A percentile compares a stretch with the other conserved stretches of the same genome.
These are phyloP conservation scores for Nemania diffusa DNA, from an alignment of 2,329 filamentous ascomycete genomes.

Conservation along the genomic window DNA sequence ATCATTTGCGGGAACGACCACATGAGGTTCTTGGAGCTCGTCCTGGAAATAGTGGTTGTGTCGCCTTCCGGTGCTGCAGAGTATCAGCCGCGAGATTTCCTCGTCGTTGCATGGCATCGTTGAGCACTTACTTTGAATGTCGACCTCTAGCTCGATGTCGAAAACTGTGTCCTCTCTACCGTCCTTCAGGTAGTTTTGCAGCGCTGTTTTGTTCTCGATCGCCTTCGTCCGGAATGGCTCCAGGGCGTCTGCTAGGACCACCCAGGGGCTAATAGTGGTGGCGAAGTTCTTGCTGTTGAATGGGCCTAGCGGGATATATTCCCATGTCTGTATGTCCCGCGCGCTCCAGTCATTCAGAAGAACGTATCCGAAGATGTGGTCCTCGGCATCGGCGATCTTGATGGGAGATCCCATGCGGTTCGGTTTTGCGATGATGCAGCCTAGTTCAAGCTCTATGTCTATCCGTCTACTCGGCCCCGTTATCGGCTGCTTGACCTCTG, in stretches of 20 bases:
- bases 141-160: conserved; percentile 75
- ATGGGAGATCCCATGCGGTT: conserved; percentile 74
- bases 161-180: conserved; percentile 67
- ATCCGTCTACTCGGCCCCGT: conserved; percentile 73
- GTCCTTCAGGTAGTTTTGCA: conserved; percentile 66
- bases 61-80: conserved; percentile 55
- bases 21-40: conserved; percentile 74
- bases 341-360: conserved; percentile 91
- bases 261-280: conserved; percentile 81
- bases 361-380: conserved; percentile 81
- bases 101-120: neutral
- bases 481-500: conserved; percentile 69
- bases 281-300: conserved; percentile 89
- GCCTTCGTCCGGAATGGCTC: conserved; percentile 61
- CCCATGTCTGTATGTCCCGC: conserved; percentile 84
- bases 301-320: conserved; percentile 83
- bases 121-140: conserved; percentile 63
- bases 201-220: conserved; percentile 48
- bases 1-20: conserved; percentile 88
- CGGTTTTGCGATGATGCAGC: conserved; percentile 74
- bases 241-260: conserved; percentile 79
- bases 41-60: conserved; percentile 68
- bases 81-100: conserved; percentile 28
- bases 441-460: conserved; percentile 84
- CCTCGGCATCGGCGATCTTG: conserved; percentile 70